Evolutionary conservation across 2,329 filamentous ascomycete genomes (phyloP).

Genomic region (Pestalotiopsis sp.): DNA sequence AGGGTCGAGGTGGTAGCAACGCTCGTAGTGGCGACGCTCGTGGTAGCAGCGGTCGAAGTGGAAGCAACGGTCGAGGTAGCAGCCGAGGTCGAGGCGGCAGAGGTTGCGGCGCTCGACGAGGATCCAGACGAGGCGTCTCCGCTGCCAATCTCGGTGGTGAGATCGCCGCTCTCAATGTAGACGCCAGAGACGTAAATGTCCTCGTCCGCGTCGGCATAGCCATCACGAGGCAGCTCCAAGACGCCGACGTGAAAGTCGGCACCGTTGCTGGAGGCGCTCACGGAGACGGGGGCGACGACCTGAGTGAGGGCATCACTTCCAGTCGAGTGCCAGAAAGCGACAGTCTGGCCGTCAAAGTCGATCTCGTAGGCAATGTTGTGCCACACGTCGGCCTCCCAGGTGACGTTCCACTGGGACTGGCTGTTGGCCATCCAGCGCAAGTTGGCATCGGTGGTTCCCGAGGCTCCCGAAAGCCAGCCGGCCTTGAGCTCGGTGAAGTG

Average conservation of each 20-base stretch:
- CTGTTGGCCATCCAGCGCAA: conserved; percentile 68
- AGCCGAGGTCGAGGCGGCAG: background rate
- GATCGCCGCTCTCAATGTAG: conserved; percentile 64
- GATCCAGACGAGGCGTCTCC: conserved; percentile 65
- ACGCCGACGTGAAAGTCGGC: conserved; percentile 75
- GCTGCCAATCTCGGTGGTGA: conserved; percentile 57
- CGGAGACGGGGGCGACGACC: conserved; percentile 62
- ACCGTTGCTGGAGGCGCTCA: conserved; percentile 50
- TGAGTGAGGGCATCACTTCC: conserved; percentile 58
- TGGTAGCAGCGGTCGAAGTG: background rate
- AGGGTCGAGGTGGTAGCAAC: background rate
- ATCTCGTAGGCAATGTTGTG: conserved; percentile 78
- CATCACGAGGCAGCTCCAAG: conserved; percentile 62
- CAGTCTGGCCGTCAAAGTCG: conserved; percentile 63
- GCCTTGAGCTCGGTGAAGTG: conserved; percentile 78
- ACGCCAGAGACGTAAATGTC: conserved; percentile 75
- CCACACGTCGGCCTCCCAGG: conserved; percentile 67
- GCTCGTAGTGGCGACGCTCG: background rate
- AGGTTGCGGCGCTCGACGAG: background rate
- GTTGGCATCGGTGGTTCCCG: conserved; percentile 48
- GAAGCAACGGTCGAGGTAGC: background rate
- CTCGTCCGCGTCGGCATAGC: conserved; percentile 57
- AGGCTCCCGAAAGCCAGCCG: conserved; percentile 57
- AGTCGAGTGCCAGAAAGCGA: conserved; percentile 72
- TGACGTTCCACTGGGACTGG: conserved; percentile 62